A percentile compares a stretch with the other conserved stretches of the same genome.
phyloP scores from a whole-genome alignment of 2,329 filamentous ascomycete species.

The Calonectria multiphialidica region DNA sequence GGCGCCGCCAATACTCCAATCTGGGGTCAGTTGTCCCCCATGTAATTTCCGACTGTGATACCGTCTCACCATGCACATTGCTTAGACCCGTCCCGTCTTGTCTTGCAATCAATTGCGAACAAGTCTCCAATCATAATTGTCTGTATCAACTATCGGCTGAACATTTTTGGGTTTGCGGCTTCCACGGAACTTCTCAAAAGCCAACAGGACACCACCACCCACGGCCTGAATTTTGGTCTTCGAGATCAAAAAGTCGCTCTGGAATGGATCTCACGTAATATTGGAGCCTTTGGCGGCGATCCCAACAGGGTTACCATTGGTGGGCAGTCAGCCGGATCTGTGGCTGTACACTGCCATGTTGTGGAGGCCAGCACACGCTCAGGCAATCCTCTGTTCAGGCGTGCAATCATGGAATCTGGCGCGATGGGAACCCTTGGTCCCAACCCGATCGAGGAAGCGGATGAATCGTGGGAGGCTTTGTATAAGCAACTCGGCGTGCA shows the following conservation, averaged over 20 bases:
- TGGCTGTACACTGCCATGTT: not conserved
- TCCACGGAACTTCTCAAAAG: not conserved
- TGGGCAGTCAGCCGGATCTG: not conserved
- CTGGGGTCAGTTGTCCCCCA: not conserved
- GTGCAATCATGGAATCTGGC: conserved; percentile 4
- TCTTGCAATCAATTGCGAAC: not conserved
- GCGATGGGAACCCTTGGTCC: not conserved
- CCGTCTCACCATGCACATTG: not conserved
- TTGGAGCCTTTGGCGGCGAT: conserved; percentile 10
- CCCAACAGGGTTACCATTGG: not conserved
- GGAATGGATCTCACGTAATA: conserved; percentile 3
- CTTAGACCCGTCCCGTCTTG: conserved; percentile 7
- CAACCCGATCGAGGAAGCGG: not conserved
- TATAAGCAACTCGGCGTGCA: not conserved
- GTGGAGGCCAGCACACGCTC: not conserved
- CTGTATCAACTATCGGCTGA: not conserved
- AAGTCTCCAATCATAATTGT: not conserved
- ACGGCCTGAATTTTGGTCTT: conserved; percentile 11
- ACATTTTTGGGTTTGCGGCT: conserved; percentile 2
- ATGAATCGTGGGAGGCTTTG: not conserved
- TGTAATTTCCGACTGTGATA: not conserved
- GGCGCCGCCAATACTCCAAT: conserved; percentile 4
- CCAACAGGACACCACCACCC: not conserved
- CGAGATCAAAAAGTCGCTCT: conserved; percentile 10
- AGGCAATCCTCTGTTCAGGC: not conserved